Base-by-base conservation (phyloP, 1,139 yeast species). In the Yamadazyma membranifaciens region DNA sequence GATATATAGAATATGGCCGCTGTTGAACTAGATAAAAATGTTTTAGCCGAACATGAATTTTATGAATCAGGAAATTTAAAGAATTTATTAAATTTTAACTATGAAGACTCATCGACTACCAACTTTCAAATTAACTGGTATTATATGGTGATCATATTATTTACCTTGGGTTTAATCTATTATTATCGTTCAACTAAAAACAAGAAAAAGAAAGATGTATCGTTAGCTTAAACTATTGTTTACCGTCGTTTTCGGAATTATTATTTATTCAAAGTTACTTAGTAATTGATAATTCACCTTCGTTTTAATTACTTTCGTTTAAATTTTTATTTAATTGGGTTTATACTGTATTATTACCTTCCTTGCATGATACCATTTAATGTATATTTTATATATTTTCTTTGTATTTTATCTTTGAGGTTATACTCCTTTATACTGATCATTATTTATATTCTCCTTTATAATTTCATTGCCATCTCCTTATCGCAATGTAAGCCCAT, bases 41-140 rank as follows among this genome's bases (percentile, higher is more conserved):
- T 48, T 3, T 20, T 50, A 31, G 47, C 44, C 37, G 54, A 50
- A 38, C 54, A 50, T 37, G 48, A 43, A 16, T 50, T 50, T 36
- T 50, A 50, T 38, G 54, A 50, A 26, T 24, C 45, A 1, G 54
- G 54, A 15, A 49, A 49, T 27, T 36, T 50, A 6, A 50, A 48
- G 34, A 47, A 46, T 29, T 36, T 50, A 13, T 34, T 50, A 16
- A 48, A 50, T n/a, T 24, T 45, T n/a, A 47, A 42, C 22, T 50
- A 50, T 27, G 49, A 50, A 30, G 41, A 36, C 17, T 31, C 22
- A 9, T 6, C 15, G 6, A 10, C 13, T 28, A 29, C 29, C 2
- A 13, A 13, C 6, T 12, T 29, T 10, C 33, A 36, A n/a, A 11
- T 15, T 16, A 36, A 22, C 14, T 36, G 34, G 34, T 9, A 17